phyloP scores from a whole-genome alignment of 2,329 filamentous ascomycete species.

The Apiospora phragmitis region DNA sequence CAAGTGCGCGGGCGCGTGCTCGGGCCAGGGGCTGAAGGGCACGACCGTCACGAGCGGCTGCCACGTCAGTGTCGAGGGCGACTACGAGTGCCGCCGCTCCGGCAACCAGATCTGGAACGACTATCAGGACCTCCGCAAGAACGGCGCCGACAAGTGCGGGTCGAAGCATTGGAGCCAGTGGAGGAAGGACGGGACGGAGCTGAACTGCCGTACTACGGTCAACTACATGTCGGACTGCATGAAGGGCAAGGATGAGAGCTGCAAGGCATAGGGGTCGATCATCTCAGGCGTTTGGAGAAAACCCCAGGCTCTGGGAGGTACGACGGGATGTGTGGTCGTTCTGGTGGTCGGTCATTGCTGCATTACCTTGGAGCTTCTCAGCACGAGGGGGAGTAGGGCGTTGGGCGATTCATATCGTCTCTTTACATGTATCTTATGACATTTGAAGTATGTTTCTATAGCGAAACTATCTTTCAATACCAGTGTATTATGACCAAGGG shows the following conservation, averaged over 20 bases:
- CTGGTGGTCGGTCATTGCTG: background rate
- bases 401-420: background rate
- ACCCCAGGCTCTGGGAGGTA: background rate
- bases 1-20: background rate
- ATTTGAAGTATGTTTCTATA: no score
- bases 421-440: background rate
- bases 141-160: constrained; percentile 15
- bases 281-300: background rate
- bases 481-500: no score
- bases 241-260: background rate
- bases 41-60: background rate
- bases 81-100: constrained; percentile 15
- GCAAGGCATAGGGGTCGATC: background rate
- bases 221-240: constrained; percentile 10
- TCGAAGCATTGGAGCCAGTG: constrained; percentile 14
- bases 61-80: constrained; percentile 5
- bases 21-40: background rate
- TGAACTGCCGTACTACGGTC: constrained; percentile 13
- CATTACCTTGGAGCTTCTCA: background rate
- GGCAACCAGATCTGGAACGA: constrained; percentile 19
- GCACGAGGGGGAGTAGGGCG: background rate
- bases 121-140: constrained; percentile 18
- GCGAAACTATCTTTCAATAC: no score
- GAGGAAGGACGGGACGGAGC: background rate
- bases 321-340: background rate